These are phyloP conservation scores for Microbotryum saponariae DNA, from an alignment of 1,284 basidiomycete species.

Conservation along the genomic window DNA sequence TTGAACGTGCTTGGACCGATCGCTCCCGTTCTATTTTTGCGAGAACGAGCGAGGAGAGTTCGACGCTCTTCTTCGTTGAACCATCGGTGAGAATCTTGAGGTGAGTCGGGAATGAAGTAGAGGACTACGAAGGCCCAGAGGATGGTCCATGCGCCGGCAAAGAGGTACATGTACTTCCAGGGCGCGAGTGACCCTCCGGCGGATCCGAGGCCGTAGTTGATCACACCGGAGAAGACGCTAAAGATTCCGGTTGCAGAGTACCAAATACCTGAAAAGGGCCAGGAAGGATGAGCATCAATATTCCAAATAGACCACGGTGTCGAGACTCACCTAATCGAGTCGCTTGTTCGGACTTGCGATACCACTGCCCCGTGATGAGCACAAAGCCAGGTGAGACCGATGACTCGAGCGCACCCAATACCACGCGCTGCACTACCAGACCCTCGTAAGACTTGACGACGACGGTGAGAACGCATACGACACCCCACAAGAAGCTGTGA, in stretches of 20 bases:
- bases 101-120: slow-evolving; percentile 45
- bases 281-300: neutral
- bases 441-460: slow-evolving; percentile 44
- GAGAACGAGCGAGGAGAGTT: slow-evolving; percentile 41
- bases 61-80: slow-evolving; percentile 41
- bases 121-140: slow-evolving; percentile 44
- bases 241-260: slow-evolving; percentile 48
- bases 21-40: slow-evolving; percentile 39
- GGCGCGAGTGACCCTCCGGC: slow-evolving; percentile 40
- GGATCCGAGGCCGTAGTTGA: slow-evolving; percentile 47
- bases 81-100: slow-evolving; percentile 40
- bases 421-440: slow-evolving; percentile 46
- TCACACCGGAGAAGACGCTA: slow-evolving; percentile 43
- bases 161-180: slow-evolving; percentile 49
- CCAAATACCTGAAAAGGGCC: slow-evolving; percentile 41
- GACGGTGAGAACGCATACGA: slow-evolving; percentile 46
- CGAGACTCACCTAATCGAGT: neutral
- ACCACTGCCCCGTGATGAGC: slow-evolving; percentile 47
- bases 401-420: slow-evolving; percentile 45
- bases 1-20: slow-evolving; percentile 38
- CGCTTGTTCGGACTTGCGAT: slow-evolving; percentile 43
- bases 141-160: slow-evolving; percentile 47
- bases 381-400: slow-evolving; percentile 49
- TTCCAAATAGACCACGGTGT: too few species aligned
- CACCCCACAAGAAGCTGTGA: slow-evolving; percentile 45